phyloP scores from a whole-genome alignment of 805 yeast genomes.

The Cyberlindnera galapagoensis region DNA sequence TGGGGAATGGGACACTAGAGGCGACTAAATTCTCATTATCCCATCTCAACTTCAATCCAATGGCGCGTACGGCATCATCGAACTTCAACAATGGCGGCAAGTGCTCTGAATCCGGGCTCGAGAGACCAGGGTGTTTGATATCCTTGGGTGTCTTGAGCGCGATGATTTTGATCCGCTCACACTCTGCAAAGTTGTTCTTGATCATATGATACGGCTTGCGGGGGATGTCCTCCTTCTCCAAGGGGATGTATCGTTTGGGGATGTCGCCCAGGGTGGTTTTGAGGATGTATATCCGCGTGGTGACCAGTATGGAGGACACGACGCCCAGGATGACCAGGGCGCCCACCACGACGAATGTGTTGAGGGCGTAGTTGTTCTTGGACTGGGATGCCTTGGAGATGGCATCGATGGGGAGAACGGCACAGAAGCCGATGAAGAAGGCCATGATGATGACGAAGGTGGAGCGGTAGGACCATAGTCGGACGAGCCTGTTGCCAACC shows the following conservation, averaged over 20 bases:
- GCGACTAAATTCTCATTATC: conserved; percentile 33
- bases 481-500: conserved; percentile 9
- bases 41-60: conserved; percentile 51
- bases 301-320: conserved; percentile 41
- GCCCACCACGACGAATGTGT: conserved; percentile 72
- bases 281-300: conserved; percentile 52
- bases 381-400: conserved; percentile 55
- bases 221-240: conserved; percentile 54
- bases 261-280: conserved; percentile 63
- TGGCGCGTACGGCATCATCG: conserved; percentile 53
- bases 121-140: conserved; percentile 47
- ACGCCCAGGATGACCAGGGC: conserved; percentile 59
- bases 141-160: conserved; percentile 36
- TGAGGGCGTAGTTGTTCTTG: conserved; percentile 58
- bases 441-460: conserved; percentile 35
- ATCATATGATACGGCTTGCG: conserved; percentile 36
- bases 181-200: conserved; percentile 32
- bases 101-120: conserved; percentile 32
- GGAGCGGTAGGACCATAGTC: conserved; percentile 39
- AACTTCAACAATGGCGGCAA: conserved; percentile 35
- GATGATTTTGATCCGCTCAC: conserved; percentile 32
- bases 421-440: conserved; percentile 48
- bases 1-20: conserved; percentile 30
- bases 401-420: conserved; percentile 77
- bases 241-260: conserved; percentile 72